Conservation (phyloP, 192 early-diverging fungal genomes). For the Diversispora epigaea region DNA sequence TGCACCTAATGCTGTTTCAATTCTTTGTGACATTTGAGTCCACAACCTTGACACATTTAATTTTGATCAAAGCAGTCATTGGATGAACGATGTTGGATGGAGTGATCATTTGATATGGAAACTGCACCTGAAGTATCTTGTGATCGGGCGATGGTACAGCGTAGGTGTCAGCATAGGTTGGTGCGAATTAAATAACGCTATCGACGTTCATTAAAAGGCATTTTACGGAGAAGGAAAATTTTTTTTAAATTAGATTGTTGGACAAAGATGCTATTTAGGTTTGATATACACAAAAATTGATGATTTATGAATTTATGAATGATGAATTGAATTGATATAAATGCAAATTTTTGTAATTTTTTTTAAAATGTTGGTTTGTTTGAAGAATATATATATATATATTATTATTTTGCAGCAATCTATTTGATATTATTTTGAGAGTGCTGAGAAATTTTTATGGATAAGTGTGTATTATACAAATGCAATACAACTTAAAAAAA, state of each 20-base stretch:
- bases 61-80: no score
- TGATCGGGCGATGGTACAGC: slow-evolving; percentile 1
- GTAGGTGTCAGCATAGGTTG: slow-evolving; percentile 6
- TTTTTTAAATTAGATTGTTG: neutral
- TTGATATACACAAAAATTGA: neutral
- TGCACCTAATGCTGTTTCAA: no score
- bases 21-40: no score
- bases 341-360: neutral
- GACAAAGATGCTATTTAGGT: slow-evolving; percentile 3
- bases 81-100: neutral
- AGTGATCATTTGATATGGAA: slow-evolving; percentile 16
- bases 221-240: neutral
- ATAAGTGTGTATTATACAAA: no score
- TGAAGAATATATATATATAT: no score
- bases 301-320: neutral
- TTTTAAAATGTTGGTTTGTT: no score
- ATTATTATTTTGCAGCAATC: no score
- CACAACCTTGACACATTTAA: no score
- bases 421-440: no score
- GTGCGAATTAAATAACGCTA: slow-evolving; percentile 21
- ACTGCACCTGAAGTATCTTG: slow-evolving; percentile 19
- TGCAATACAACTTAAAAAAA: no score
- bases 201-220: slow-evolving; percentile 26
- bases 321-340: no score
- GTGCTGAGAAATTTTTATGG: no score